Evolutionary conservation across 768 basidiomycete genomes (phyloP).

Genomic region (Podaxis carcinomalis): DNA sequence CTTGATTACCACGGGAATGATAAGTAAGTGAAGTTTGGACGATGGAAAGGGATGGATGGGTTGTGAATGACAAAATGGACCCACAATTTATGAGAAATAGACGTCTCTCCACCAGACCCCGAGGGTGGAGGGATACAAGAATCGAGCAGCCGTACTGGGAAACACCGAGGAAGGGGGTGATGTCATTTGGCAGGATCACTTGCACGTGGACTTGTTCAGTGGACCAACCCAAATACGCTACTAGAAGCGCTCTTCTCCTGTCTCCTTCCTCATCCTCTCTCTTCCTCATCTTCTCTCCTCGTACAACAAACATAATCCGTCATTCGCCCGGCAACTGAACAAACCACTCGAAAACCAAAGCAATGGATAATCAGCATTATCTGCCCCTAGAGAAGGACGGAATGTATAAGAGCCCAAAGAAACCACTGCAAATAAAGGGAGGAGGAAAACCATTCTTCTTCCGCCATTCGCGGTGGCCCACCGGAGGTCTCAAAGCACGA

Average conservation of each 20-base stretch:
- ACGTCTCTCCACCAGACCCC: neutral
- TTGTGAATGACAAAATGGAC: neutral
- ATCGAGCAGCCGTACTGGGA: too few species aligned
- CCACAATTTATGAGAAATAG: neutral
- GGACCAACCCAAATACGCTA: neutral
- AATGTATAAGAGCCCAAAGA: neutral
- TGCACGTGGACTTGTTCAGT: neutral
- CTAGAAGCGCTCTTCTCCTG: neutral
- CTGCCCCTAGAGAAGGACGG: neutral
- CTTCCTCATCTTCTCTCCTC: neutral
- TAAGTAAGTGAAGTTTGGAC: neutral
- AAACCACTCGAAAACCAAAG: neutral
- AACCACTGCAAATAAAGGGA: neutral
- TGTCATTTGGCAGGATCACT: slow-evolving; percentile 1
- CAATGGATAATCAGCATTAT: neutral
- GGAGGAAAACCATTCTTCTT: too few species aligned
- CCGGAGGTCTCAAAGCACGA: slow-evolving; percentile 32
- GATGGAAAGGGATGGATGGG: neutral
- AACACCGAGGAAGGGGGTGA: neutral
- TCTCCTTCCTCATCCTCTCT: neutral
- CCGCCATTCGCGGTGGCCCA: neutral
- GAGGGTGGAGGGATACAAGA: too few species aligned
- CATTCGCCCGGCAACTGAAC: neutral
- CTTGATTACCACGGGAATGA: neutral
- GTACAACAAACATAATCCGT: neutral